Base-by-base conservation (phyloP, 208 protist species). In the Acanthamoeba pearcei region DNA sequence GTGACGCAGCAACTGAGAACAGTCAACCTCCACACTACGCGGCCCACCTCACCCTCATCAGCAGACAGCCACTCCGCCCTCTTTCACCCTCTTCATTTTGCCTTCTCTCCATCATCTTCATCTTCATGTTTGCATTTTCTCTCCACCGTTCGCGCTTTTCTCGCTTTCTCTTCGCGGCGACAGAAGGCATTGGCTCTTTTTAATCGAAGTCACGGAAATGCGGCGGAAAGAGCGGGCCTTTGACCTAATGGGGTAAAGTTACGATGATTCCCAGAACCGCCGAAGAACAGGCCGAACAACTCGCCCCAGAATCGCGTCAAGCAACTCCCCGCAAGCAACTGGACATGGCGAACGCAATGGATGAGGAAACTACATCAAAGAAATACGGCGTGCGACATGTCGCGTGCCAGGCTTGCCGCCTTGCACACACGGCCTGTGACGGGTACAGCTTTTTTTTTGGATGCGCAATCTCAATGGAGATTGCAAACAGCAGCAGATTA, bases 371-470 rank as follows among this genome's bases (percentile, higher is more conserved):
- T 5, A 76, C 68, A 24, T 42, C 38, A 57, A 85, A 49, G 49
- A 85, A 57, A 22, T 85, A 42, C 76, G 76, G 19, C 3, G 76
- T 85, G 13, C 76, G 76, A 5, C 76, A 85, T n/a, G 76, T 85
- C 27, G 76, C 76, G 0, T 85, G 76, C 46, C 76, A 85, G 27
- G 17, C 76, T 12, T 85, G 76, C 27, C 35, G 76, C n/a, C 49
- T 57, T 29, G 76, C 76, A 4, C 76, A 85, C 24, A 85, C 76
- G 17, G 76, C 76, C 24, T 85, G 76, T 24, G 76, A 85, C 35
- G 76, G 76, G 76, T 85, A 85, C 8, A 15, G 3, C 68, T 5
- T 46, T 22, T 51, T 38, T 10, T 32, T 82, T 3, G 13, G 1
- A 6, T 78, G 13, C 15, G 8, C 6, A 17, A 70, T 46, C 35